Base-by-base conservation (phyloP, 2,329 filamentous ascomycete genomes). In the Ramularia endophylla region DNA sequence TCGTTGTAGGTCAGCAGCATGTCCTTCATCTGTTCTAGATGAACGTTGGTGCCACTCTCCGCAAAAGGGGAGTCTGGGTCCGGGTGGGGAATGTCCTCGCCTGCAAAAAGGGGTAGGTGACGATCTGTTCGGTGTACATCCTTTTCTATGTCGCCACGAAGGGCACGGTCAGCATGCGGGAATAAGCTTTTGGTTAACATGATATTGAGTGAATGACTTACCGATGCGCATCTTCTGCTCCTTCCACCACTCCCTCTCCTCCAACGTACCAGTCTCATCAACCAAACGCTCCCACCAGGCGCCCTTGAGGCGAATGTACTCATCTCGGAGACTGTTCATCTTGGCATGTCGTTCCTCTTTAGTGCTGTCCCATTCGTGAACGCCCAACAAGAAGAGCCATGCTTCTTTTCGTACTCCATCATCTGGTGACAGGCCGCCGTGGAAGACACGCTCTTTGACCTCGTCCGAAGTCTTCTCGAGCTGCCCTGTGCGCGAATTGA, bases 1-100 rank as follows among this genome's bases (percentile, higher is more conserved):
- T 98, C 92, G 62, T 98, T 97, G 65, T 98, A 98, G 0, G 92
- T 97, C 13, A 98, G 75, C 1, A 98, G 81, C 86, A 98, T 94
- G 62, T 98, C 92, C 68, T 98, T 98, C 79, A 98, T 86, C 69
- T 98, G 92, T 66, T 98, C 92, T 50, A 98, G 77, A 64, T 98
- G 92, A 5, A 95, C 89, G 57, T 98, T 98, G 34, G 92, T 98
- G 48, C 92, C 92, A 3, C 82, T 78, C 32, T 89, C 85, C 9
- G 90, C 87, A 64, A 97, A 98, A 0, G 92, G 90, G 0, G 90
- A 97, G 47, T 90, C 86, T 0, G 92, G 92, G 57, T 98, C 92
- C 0, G 92, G 94, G 60, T 98, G 92, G 6, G 92, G 90, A 29
- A 88, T 94, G 58, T 97, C 92, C 65, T 98, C 92, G 47, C 92